Conservation (phyloP, 768 basidiomycete genomes). For the Podaxis sp. region DNA sequence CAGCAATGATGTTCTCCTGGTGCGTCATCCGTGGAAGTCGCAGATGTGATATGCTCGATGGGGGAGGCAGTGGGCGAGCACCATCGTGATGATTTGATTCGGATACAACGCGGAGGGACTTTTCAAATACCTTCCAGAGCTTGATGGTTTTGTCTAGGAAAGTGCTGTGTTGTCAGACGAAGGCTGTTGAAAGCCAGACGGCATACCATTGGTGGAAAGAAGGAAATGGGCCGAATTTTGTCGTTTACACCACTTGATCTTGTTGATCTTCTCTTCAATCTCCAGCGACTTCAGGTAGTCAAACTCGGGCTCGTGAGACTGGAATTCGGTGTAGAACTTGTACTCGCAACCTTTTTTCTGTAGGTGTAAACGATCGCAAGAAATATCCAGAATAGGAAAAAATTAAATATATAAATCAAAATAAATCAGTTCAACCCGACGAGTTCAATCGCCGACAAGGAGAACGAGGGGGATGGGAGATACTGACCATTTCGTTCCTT, state of each 20-base stretch:
- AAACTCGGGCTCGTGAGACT: constrained; percentile 99
- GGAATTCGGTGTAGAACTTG: constrained; percentile 99
- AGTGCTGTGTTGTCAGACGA: constrained; percentile 15
- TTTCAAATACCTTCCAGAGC: constrained; percentile 99
- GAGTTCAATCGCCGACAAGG: constrained; percentile 19
- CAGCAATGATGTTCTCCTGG: constrained; percentile 98
- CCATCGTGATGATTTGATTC: constrained; percentile 94
- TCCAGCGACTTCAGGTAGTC: constrained; percentile 99
- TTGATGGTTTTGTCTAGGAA: constrained; percentile 97
- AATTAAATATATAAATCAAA: background rate
- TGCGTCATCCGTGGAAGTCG: constrained; percentile 88
- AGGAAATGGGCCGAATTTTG: constrained; percentile 98
- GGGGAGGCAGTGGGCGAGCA: constrained; percentile 66
- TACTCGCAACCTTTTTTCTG: constrained; percentile 99
- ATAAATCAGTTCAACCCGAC: background rate
- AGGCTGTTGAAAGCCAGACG: constrained; percentile 7
- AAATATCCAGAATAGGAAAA: constrained; percentile 18
- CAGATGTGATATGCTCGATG: constrained; percentile 57
- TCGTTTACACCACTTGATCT: constrained; percentile 99
- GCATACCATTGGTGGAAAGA: constrained; percentile 91
- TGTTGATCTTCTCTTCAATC: constrained; percentile 99
- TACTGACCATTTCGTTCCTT: constrained; percentile 88
- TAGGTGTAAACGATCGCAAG: background rate
- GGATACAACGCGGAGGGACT: constrained; percentile 90
- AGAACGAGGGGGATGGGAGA: constrained; percentile 15